Evolutionary conservation across 305 asterid genomes (phyloP).

Genomic region (Petunia hybrid): DNA sequence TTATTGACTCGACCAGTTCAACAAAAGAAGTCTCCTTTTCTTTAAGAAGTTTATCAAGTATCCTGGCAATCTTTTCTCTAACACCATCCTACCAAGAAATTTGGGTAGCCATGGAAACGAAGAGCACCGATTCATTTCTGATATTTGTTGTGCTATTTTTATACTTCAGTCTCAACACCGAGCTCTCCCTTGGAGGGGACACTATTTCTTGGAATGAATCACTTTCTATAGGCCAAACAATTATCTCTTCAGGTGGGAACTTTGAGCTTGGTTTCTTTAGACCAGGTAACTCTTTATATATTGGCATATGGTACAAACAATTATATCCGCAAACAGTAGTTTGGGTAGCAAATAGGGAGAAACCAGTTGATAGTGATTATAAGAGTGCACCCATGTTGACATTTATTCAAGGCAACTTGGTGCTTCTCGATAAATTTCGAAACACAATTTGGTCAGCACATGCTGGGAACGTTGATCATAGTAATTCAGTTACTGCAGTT

Average conservation of each 20-base stretch:
- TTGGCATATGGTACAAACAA: slow-evolving; percentile 19
- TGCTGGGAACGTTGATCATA: not conserved
- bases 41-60: no score
- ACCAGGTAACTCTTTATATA: slow-evolving; percentile 39
- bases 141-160: slow-evolving; percentile 29
- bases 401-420: slow-evolving; percentile 31
- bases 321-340: not conserved
- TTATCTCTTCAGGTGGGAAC: slow-evolving; percentile 41
- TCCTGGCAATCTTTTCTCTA: no score
- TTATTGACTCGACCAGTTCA: no score
- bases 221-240: slow-evolving; percentile 40
- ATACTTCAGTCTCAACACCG: slow-evolving; percentile 30
- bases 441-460: slow-evolving; percentile 30
- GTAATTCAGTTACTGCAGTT: not conserved
- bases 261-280: slow-evolving; percentile 49
- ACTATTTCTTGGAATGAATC: slow-evolving; percentile 37
- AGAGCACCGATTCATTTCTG: not conserved
- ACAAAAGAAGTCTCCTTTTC: no score
- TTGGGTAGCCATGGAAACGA: slow-evolving; percentile 35
- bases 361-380: slow-evolving; percentile 29
- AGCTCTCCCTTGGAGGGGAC: slow-evolving; percentile 34
- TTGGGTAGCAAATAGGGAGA: slow-evolving; percentile 50
- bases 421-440: not conserved
- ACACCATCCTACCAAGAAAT: no score
- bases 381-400: slow-evolving; percentile 5